Percentiles rank a stretch among this genome's conserved stretches.
These are phyloP conservation scores for Sarocladiaceae sp. DNA, from an alignment of 2,329 filamentous ascomycete species.

Conservation along the genomic window DNA sequence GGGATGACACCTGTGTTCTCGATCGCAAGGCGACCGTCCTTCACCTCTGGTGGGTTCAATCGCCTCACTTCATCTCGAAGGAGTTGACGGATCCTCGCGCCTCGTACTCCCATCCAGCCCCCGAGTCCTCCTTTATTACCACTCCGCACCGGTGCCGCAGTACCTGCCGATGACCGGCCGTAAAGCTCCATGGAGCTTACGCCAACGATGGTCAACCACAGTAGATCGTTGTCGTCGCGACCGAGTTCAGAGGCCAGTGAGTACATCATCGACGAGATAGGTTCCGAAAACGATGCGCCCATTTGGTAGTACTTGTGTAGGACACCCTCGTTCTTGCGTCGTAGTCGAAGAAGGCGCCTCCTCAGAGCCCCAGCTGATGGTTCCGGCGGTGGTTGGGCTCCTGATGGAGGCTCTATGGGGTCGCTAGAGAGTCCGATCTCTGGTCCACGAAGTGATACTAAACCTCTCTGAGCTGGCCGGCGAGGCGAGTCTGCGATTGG, in stretches of 20 bases:
- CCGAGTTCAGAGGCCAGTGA: conserved; percentile 91
- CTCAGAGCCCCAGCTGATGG: conserved; percentile 68
- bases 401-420: conserved; percentile 47
- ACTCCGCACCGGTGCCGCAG: conserved; percentile 54
- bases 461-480: conserved; percentile 52
- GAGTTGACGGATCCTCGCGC: conserved; percentile 76
- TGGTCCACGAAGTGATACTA: conserved; percentile 48
- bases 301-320: conserved; percentile 78
- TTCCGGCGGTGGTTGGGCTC: conserved; percentile 50
- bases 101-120: conserved; percentile 77
- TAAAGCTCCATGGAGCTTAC: conserved; percentile 92
- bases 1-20: conserved; percentile 79
- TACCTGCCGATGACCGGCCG: conserved; percentile 74
- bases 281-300: conserved; percentile 88
- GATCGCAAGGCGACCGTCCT: conserved; percentile 53
- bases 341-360: conserved; percentile 66
- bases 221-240: conserved; percentile 89
- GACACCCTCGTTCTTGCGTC: conserved; percentile 68
- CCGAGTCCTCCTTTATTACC: conserved; percentile 52
- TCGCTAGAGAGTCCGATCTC: conserved; percentile 42
- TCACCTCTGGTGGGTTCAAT: conserved; percentile 71
- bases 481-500: conserved; percentile 60
- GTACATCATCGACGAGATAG: conserved; percentile 90
- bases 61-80: conserved; percentile 90
- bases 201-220: conserved; percentile 93